Conservation (phyloP, 306 rosid genomes). For the Urtica urens region DNA sequence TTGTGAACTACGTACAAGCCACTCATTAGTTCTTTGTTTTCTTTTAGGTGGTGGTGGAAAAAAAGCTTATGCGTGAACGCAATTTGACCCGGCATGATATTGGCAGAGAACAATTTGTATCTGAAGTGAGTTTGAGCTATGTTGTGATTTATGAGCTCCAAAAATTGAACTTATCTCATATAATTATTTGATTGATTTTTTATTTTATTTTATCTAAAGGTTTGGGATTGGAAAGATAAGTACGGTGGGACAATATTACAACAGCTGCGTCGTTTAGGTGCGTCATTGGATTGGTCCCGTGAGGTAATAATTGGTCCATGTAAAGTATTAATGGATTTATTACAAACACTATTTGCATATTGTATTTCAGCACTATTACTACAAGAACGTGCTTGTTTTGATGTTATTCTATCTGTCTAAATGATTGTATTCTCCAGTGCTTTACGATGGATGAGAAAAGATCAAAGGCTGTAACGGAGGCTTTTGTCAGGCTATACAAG, state of each 20-base stretch:
- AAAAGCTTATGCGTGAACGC: slow-evolving; percentile 80
- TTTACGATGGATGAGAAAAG: slow-evolving; percentile 92
- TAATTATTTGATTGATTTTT: slow-evolving; percentile 11
- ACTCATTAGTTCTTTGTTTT: background rate
- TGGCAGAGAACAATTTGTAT: slow-evolving; percentile 65
- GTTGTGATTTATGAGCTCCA: background rate
- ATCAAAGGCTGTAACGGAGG: slow-evolving; percentile 83
- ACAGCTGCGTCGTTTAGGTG: slow-evolving; percentile 82
- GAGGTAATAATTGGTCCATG: slow-evolving; percentile 42
- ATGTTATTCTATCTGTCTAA: too few relatives aligned
- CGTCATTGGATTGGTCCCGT: slow-evolving; percentile 95
- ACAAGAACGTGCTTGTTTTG: too few relatives aligned
- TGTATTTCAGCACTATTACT: too few relatives aligned
- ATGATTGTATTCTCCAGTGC: slow-evolving; percentile 37
- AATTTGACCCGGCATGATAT: slow-evolving; percentile 67
- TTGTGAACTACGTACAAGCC: background rate
- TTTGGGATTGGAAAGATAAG: slow-evolving; percentile 87
- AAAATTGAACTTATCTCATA: slow-evolving; percentile 1
- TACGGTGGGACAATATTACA: slow-evolving; percentile 72
- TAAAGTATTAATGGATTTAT: background rate
- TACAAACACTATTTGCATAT: too few relatives aligned
- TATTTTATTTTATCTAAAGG: slow-evolving; percentile 44
- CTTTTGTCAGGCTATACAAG: slow-evolving; percentile 71
- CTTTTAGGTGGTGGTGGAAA: slow-evolving; percentile 87
- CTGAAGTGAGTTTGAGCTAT: slow-evolving; percentile 49